Conservation (phyloP, 2,329 filamentous ascomycete species). For the Penicillium fuscoglaucum region DNA sequence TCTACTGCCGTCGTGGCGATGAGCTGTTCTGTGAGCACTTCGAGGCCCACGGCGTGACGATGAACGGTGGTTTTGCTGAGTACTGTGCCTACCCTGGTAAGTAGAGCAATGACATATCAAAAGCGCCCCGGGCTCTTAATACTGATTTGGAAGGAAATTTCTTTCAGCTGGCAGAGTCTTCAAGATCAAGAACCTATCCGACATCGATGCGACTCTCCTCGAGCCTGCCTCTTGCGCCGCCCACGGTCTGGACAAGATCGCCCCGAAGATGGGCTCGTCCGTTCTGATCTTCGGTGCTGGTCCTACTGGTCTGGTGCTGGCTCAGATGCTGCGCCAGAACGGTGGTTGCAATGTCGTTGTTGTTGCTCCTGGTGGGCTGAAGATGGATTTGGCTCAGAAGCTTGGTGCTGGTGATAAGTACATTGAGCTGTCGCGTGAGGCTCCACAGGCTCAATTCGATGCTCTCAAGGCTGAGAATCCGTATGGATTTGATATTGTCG, state of each 20-base stretch:
- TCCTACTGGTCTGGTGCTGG: slow-evolving; percentile 65
- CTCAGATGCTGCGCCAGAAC: slow-evolving; percentile 64
- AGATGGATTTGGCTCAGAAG: slow-evolving; percentile 65
- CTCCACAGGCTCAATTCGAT: slow-evolving; percentile 61
- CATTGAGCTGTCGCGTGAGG: slow-evolving; percentile 48
- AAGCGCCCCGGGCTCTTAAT: not conserved
- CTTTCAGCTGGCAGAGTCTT: slow-evolving; percentile 58
- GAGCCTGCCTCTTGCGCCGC: slow-evolving; percentile 72
- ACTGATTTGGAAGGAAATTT: not conserved
- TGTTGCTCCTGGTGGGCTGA: slow-evolving; percentile 66
- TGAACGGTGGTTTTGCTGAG: slow-evolving; percentile 72
- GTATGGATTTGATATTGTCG: slow-evolving; percentile 71
- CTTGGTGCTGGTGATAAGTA: slow-evolving; percentile 52
- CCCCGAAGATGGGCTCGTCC: slow-evolving; percentile 63
- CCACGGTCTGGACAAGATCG: slow-evolving; percentile 69
- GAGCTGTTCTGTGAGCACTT: slow-evolving; percentile 68
- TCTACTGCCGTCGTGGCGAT: slow-evolving; percentile 69
- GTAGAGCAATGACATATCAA: not conserved
- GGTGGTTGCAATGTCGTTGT: slow-evolving; percentile 70
- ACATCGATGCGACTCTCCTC: slow-evolving; percentile 68
- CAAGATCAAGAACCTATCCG: slow-evolving; percentile 65
- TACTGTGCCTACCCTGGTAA: slow-evolving; percentile 58
- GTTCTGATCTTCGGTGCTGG: slow-evolving; percentile 70
- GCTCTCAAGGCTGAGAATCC: slow-evolving; percentile 65
- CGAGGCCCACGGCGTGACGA: slow-evolving; percentile 58